Evolutionary conservation across 2,329 filamentous ascomycete species (phyloP).

Genomic region (Metarhizium robertsii): DNA sequence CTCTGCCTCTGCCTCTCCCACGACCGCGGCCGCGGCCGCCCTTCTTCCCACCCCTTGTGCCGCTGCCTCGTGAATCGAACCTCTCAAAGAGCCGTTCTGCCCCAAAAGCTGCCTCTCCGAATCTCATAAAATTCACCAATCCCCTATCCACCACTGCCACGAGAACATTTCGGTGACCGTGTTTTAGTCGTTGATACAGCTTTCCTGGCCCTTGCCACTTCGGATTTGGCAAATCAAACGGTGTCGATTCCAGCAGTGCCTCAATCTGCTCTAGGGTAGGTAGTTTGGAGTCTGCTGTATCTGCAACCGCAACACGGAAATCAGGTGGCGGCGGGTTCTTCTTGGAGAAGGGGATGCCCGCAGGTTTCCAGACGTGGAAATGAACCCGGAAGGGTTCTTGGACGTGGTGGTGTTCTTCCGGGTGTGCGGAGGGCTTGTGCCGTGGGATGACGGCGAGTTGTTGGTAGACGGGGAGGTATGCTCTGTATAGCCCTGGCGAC

Average conservation of each 20-base stretch:
- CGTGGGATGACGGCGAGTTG: constrained; percentile 65
- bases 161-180: constrained; percentile 75
- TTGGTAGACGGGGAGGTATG: constrained; percentile 63
- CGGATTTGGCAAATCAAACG: constrained; percentile 50
- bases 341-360: constrained; percentile 60
- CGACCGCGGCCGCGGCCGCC: constrained; percentile 33
- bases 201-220: constrained; percentile 31
- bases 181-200: constrained; percentile 70
- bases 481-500: constrained; percentile 54
- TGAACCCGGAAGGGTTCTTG: constrained; percentile 59
- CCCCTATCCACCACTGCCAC: constrained; percentile 86
- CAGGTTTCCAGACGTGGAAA: constrained; percentile 71
- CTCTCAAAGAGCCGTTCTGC: constrained; percentile 63
- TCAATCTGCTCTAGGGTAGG: constrained; percentile 66
- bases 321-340: constrained; percentile 69
- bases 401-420: constrained; percentile 12
- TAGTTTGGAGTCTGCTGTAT: constrained; percentile 60
- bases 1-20: constrained; percentile 14
- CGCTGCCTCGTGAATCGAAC: constrained; percentile 32
- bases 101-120: constrained; percentile 72
- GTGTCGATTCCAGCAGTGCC: constrained; percentile 62
- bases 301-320: constrained; percentile 75
- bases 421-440: constrained; percentile 44
- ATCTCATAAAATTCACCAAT: constrained; percentile 75
- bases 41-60: constrained; percentile 27